Conservation (phyloP, 1,284 basidiomycete genomes). For the Fistulina hepatica region DNA sequence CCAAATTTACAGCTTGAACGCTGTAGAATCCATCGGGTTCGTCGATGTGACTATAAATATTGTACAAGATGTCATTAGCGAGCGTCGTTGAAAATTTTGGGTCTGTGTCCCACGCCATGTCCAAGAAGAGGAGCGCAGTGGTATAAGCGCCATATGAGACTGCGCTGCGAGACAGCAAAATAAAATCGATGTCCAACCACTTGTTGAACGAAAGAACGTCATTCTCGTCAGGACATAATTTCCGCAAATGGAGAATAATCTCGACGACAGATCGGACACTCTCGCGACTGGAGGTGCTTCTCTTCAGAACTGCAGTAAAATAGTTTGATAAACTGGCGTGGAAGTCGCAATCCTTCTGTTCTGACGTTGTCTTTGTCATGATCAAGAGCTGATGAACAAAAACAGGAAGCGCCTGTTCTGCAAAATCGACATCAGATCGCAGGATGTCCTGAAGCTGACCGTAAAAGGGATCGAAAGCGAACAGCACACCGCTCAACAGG, state of each 20-base stretch:
- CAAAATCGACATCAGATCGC: constrained; percentile 42
- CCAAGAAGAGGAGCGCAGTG: constrained; percentile 83
- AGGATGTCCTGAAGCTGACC: constrained; percentile 55
- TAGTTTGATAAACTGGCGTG: constrained; percentile 46
- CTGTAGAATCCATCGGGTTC: constrained; percentile 98
- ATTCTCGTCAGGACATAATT: constrained; percentile 17
- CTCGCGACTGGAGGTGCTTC: constrained; percentile 40
- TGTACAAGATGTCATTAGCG: constrained; percentile 67
- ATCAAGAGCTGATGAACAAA: constrained; percentile 63
- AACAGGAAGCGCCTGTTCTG: constrained; percentile 60
- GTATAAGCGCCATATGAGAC: constrained; percentile 76
- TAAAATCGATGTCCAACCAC: constrained; percentile 78
- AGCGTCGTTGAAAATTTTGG: constrained; percentile 19
- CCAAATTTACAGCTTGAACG: constrained; percentile 67
- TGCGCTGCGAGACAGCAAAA: constrained; percentile 65
- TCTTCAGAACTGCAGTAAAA: constrained; percentile 48
- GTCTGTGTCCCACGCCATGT: constrained; percentile 58
- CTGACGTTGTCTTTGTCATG: constrained; percentile 9
- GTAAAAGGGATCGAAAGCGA: constrained; percentile 51
- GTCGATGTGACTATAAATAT: constrained; percentile 90
- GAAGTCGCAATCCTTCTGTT: constrained; percentile 5
- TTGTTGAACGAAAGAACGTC: constrained; percentile 61
- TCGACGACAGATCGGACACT: constrained; percentile 78
- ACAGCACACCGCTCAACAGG: constrained; percentile 51
- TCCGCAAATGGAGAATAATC: constrained; percentile 37